phyloP scores from a whole-genome alignment of 805 yeast species.

The Starmerella tilneyi region DNA sequence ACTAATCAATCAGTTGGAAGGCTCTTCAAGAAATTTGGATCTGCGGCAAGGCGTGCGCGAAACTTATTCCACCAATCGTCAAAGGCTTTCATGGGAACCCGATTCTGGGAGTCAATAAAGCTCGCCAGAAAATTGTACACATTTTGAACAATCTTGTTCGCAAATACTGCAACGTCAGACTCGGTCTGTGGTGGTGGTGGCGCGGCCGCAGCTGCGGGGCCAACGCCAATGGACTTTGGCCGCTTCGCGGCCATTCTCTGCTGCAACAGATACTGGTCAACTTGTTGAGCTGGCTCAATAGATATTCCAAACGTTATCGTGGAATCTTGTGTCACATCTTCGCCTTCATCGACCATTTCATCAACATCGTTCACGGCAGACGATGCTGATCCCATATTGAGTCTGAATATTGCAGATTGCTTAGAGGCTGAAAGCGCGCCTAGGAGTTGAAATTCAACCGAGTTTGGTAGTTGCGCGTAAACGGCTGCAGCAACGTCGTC shows the following conservation, averaged over 20 bases:
- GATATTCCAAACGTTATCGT: slow-evolving; percentile 67
- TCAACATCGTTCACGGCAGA: slow-evolving; percentile 36
- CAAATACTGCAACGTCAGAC: slow-evolving; percentile 47
- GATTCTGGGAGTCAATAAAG: slow-evolving; percentile 69
- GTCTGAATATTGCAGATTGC: slow-evolving; percentile 85
- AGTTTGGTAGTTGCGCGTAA: slow-evolving; percentile 68
- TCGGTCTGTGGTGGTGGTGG: slow-evolving; percentile 29
- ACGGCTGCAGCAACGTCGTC: slow-evolving; percentile 69
- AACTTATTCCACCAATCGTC: slow-evolving; percentile 94
- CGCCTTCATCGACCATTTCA: slow-evolving; percentile 49
- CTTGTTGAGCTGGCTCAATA: slow-evolving; percentile 65
- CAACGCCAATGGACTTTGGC: slow-evolving; percentile 10
- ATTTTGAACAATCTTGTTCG: slow-evolving; percentile 79
- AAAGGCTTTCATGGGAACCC: slow-evolving; percentile 76
- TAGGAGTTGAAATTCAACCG: slow-evolving; percentile 32
- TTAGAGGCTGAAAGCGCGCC: slow-evolving; percentile 41
- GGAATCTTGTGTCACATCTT: slow-evolving; percentile 19
- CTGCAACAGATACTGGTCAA: slow-evolving; percentile 43
- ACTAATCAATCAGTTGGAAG: slow-evolving; percentile 11
- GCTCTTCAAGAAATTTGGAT: slow-evolving; percentile 69
- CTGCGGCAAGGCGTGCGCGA: slow-evolving; percentile 58
- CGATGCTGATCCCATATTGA: slow-evolving; percentile 39
- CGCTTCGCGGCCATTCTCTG: slow-evolving; percentile 11
- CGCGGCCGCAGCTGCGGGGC: slow-evolving; percentile 27
- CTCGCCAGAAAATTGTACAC: slow-evolving; percentile 87